Evolutionary conservation across 1,139 yeast species (phyloP), one percentile per base, ranked within the genome.

Genomic region (Debaryomyces nepalensis): DNA sequence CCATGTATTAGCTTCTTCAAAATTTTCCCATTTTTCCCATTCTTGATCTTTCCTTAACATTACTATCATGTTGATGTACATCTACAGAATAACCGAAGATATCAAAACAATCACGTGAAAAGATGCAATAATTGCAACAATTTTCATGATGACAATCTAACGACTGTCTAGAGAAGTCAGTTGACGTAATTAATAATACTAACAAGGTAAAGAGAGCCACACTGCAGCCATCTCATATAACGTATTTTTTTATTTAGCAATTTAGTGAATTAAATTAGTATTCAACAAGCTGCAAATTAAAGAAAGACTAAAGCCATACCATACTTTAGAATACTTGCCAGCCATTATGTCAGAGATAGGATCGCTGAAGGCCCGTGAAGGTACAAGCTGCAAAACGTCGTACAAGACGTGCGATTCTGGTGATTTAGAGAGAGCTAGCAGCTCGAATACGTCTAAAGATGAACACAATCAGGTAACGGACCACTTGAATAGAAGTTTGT

Each of bases 401-500:
- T 15, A 18, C 22, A 16, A 27, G n/a, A 5, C 35, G 11, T 12
- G 10, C n/a, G 30, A 9, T 2, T 11, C 23, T 22, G 38, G 29
- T 14, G 41, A 38, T 31, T 32, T 38, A 19, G 41, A 38, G 26
- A 26, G 33, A 11, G 19, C 33, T 3, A 14, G 14, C 7, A 10
- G 16, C 4, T 8, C 20, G 11, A 18, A 22, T 4, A 26, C 39
- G 11, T 14, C 21, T 8, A 30, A 35, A 37, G 41, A 31, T 3
- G 15, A 24, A 9, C 37, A 33, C 18, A 33, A 33, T 30, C 37
- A 33, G 14, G 30, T 33, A 22, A 33, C 37, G 20, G 37, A 33
- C 8, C 54, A 64, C 42, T 64, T 70, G 35, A 63, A 64, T 37
- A 58, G 85, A 52, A 63, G 75, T 21, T 61, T 79, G 47, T 59